Evolutionary conservation across 257 asterid genomes (phyloP).

Genomic region (Nicotiana benthamiana): DNA sequence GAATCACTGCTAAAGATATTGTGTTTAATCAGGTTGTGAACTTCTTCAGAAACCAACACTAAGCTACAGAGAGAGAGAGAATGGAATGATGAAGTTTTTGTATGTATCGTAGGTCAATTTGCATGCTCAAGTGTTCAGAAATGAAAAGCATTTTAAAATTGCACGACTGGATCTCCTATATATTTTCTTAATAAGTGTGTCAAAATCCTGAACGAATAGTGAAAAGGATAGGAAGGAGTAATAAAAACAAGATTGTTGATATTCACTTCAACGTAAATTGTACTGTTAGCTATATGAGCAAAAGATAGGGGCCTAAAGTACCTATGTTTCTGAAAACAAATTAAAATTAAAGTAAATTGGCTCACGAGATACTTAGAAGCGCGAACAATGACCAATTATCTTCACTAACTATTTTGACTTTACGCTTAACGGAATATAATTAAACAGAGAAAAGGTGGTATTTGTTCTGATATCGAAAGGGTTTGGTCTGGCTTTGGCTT

Average conservation of each 20-base stretch:
- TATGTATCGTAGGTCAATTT: background rate
- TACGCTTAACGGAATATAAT: too few relatives aligned
- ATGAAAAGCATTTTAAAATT: background rate
- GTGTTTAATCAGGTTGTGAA: slow-evolving; percentile 46
- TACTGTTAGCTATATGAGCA: background rate
- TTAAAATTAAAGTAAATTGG: background rate
- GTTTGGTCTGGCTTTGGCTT: too few relatives aligned
- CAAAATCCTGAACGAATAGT: background rate
- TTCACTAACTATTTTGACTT: too few relatives aligned
- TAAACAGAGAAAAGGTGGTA: too few relatives aligned
- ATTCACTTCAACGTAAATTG: background rate
- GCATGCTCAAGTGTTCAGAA: background rate
- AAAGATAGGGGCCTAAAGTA: too few relatives aligned
- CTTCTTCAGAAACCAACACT: slow-evolving; percentile 16
- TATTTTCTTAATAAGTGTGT: background rate
- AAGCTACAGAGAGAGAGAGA: background rate
- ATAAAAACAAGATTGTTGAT: background rate
- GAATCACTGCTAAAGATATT: slow-evolving; percentile 57
- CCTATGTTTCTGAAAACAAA: background rate
- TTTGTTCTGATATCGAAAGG: too few relatives aligned
- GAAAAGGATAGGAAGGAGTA: background rate
- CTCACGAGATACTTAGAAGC: background rate
- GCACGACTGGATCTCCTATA: background rate
- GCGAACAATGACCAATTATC: background rate
- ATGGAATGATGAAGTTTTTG: background rate